Base-by-base conservation (phyloP, 1,284 basidiomycete species). In the Heterobasidion parviporum region DNA sequence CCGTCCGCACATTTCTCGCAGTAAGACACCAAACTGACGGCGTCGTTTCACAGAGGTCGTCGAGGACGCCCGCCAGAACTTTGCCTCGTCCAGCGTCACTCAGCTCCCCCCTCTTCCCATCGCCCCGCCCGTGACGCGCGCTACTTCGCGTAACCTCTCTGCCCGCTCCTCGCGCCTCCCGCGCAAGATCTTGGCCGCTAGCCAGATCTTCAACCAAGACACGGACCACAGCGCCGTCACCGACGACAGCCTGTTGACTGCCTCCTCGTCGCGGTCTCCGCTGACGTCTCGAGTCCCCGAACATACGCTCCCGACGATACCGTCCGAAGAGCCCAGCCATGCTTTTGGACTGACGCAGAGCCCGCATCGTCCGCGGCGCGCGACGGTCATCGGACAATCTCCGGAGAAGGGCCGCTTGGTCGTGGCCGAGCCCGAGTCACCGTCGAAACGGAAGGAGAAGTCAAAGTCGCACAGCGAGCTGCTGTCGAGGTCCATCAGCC, bases 1-100 rank as follows among this genome's bases (percentile, higher is more conserved):
- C 65, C 65, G 87, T 77, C 54, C 54, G 38, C 51, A 54, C 43
- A 2, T 18, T 8, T 9, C 33, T 38, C 20, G 14, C 9, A 15
- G 34, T 56, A 12, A 20, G 26, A 7, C 14, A 47, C 36, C 59
- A 62, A 33, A 16, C 14, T 53, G 14, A 45, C 57, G 47, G 53
- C 47, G 33, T 36, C n/a, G 16, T 59, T 16, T 48, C 66, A 56
- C 65, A 89, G 87, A 80, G 72, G 86, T 89, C 18, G 84, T 89
- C 8, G 83, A 88, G 64, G 87, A 89, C 62, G 82, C 87, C 10
- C 75, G 82, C 36, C 81, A 85, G 63, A 84, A 78, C 56, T 90
- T 90, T 61, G 80, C 78, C 33, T 77, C 82, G 12, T 79, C 81
- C 2, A 65, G 74, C 53, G 61, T 61, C 41, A 68, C 59, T 50